Conservation (phyloP, 2,329 filamentous ascomycete genomes). For the Arachnomyces sp. region DNA sequence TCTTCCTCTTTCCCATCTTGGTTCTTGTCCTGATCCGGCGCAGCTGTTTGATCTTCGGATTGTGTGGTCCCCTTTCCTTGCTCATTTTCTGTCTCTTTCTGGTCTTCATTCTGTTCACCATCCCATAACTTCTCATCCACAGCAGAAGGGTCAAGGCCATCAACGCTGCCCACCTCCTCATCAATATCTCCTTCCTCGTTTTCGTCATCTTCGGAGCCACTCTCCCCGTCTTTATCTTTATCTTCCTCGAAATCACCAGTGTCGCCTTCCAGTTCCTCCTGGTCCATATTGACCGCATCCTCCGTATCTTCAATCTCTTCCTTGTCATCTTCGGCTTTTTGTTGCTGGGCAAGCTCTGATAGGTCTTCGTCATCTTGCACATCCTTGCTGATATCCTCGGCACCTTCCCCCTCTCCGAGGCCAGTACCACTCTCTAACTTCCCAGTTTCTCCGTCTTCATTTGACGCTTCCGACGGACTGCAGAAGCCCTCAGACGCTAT, state of each 20-base stretch:
- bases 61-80: slow-evolving; percentile 43
- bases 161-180: slow-evolving; percentile 82
- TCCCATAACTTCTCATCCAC: slow-evolving; percentile 99
- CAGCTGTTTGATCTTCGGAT: slow-evolving; percentile 52
- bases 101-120: slow-evolving; percentile 59
- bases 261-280: slow-evolving; percentile 84
- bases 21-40: slow-evolving; percentile 47
- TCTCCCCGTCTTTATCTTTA: slow-evolving; percentile 51
- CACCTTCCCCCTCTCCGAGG: slow-evolving; percentile 87
- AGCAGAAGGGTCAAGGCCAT: slow-evolving; percentile 79
- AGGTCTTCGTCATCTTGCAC: slow-evolving; percentile 89
- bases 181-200: slow-evolving; percentile 65
- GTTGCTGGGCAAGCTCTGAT: slow-evolving; percentile 80
- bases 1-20: slow-evolving; percentile 46
- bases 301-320: slow-evolving; percentile 38
- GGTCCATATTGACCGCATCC: slow-evolving; percentile 52
- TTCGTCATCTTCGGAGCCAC: slow-evolving; percentile 52
- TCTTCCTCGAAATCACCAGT: slow-evolving; percentile 51
- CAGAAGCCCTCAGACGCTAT: slow-evolving; percentile 85
- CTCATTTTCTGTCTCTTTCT: slow-evolving; percentile 68
- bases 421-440: slow-evolving; percentile 87
- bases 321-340: slow-evolving; percentile 46
- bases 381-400: slow-evolving; percentile 96
- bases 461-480: slow-evolving; percentile 72
- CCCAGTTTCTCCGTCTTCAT: slow-evolving; percentile 60